Conservation (phyloP, 106 monocot species). For the Acorus calamus region DNA sequence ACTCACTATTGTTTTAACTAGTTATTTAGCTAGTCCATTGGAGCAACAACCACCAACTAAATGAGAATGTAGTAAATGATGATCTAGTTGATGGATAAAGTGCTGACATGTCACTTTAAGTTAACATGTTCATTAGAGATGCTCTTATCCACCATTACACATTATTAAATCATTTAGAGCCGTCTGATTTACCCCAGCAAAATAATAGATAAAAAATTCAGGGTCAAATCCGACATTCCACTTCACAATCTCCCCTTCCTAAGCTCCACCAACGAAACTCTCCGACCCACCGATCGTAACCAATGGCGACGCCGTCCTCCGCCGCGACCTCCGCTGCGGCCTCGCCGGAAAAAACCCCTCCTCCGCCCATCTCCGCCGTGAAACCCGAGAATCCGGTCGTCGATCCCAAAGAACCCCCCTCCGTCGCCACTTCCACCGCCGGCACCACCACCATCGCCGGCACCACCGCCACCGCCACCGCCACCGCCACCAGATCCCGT, state of each 20-base stretch:
- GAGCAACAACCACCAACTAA: conserved; percentile 11
- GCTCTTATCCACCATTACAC: background rate
- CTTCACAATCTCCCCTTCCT: too few species aligned
- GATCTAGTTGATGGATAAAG: too few species aligned
- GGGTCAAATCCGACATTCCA: too few species aligned
- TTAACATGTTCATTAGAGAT: too few species aligned
- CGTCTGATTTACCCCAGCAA: too few species aligned
- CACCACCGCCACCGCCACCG: background rate
- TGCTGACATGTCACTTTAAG: too few species aligned
- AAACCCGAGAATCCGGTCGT: conserved; percentile 22
- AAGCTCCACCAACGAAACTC: background rate
- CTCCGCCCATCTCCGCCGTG: conserved; percentile 10
- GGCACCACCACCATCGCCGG: background rate
- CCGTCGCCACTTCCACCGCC: conserved; percentile 5
- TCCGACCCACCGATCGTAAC: too few species aligned
- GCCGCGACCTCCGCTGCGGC: background rate
- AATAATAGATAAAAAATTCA: too few species aligned
- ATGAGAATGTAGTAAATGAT: conserved; percentile 17
- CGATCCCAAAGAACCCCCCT: conserved; percentile 7
- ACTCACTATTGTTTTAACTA: too few species aligned
- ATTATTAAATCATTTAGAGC: background rate
- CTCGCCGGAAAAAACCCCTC: background rate
- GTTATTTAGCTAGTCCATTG: too few species aligned
- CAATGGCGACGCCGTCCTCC: background rate
- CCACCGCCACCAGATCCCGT: conserved; percentile 4